phyloP scores from a whole-genome alignment of 164 flowering plant species.

The Tetracentron sinense region DNA sequence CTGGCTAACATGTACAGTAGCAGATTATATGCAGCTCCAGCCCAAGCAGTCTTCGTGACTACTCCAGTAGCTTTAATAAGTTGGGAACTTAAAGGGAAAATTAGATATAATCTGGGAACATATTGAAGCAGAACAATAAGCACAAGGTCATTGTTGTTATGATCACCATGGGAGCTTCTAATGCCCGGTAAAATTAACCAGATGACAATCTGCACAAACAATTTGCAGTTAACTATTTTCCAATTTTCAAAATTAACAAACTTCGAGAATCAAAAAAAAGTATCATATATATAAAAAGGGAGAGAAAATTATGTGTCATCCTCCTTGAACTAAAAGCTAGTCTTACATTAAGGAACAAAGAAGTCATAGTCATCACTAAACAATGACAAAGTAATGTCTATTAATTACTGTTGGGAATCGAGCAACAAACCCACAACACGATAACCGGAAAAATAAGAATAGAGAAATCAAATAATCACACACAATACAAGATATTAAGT shows the following conservation, averaged over 20 bases:
- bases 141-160: slow-evolving; percentile 72
- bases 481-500: too few relatives aligned
- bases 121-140: slow-evolving; percentile 87
- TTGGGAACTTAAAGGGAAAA: slow-evolving; percentile 84
- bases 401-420: too few relatives aligned
- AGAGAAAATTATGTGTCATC: too few relatives aligned
- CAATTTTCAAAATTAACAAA: neutral
- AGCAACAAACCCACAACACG: too few relatives aligned
- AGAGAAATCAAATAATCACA: too few relatives aligned
- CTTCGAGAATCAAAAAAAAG: too few relatives aligned
- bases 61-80: slow-evolving; percentile 92
- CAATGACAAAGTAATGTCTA: too few relatives aligned
- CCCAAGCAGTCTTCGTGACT: slow-evolving; percentile 98
- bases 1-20: slow-evolving; percentile 92
- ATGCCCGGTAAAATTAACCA: slow-evolving; percentile 83
- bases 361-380: too few relatives aligned
- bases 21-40: slow-evolving; percentile 98
- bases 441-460: too few relatives aligned
- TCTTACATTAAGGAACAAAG: too few relatives aligned
- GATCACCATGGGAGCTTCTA: slow-evolving; percentile 46
- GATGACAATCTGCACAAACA: slow-evolving; percentile 68
- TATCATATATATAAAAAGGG: neutral
- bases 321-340: too few relatives aligned
- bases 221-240: slow-evolving; percentile 4
- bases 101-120: slow-evolving; percentile 79